phyloP scores from a whole-genome alignment of 2,329 filamentous ascomycete genomes.

The Cercospora beticola region DNA sequence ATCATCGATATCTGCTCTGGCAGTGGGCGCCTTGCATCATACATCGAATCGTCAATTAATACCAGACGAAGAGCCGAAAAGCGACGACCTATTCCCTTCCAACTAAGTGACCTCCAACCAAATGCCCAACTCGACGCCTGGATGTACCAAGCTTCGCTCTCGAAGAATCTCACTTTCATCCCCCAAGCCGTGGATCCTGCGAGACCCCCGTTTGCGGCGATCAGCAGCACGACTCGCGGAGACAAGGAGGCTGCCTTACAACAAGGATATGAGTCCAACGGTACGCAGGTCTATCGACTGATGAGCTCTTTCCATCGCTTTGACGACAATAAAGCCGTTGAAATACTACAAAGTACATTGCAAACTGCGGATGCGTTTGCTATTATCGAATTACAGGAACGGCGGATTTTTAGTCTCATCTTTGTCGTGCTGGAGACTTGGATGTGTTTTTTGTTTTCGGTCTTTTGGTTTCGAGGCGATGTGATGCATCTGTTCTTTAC shows the following conservation, averaged over 20 bases:
- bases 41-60: slow-evolving; percentile 40
- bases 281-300: slow-evolving; percentile 58
- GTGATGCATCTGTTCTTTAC: slow-evolving; percentile 62
- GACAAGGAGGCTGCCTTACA: slow-evolving; percentile 24
- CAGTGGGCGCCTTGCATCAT: slow-evolving; percentile 57
- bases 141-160: slow-evolving; percentile 34
- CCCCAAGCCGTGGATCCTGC: slow-evolving; percentile 64
- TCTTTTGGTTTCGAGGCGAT: slow-evolving; percentile 55
- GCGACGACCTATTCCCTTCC: slow-evolving; percentile 39
- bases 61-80: slow-evolving; percentile 21
- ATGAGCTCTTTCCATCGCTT: slow-evolving; percentile 80
- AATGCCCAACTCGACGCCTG: slow-evolving; percentile 39
- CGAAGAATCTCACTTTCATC: slow-evolving; percentile 59
- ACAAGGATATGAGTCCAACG: slow-evolving; percentile 20
- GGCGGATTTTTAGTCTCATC: slow-evolving; percentile 39
- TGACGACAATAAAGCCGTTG: slow-evolving; percentile 59
- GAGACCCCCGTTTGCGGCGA: slow-evolving; percentile 49
- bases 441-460: slow-evolving; percentile 54
- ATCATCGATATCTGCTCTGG: slow-evolving; percentile 77
- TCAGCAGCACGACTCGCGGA: slow-evolving; percentile 46
- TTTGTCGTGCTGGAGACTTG: slow-evolving; percentile 42
- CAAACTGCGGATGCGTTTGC: slow-evolving; percentile 66
- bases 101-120: slow-evolving; percentile 44
- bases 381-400: slow-evolving; percentile 74
- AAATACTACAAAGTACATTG: slow-evolving; percentile 64